phyloP scores from a whole-genome alignment of 2,329 filamentous ascomycete species.

The Botryotinia globosa region DNA sequence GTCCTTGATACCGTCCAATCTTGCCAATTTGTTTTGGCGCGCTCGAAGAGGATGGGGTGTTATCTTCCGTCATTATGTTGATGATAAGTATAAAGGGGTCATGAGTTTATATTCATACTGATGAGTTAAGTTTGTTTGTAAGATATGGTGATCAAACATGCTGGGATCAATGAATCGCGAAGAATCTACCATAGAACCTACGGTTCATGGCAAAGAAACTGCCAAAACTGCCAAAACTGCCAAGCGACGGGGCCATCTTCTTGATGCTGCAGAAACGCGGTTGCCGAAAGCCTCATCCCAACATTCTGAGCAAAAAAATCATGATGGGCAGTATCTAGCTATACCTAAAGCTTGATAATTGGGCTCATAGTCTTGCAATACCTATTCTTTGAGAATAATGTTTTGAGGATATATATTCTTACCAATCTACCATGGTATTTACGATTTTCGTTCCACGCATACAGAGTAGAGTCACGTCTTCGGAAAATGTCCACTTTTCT shows the following conservation, averaged over 20 bases:
- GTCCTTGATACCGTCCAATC: constrained; percentile 13
- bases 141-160: constrained; percentile 8
- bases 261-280: not conserved
- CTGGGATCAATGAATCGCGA: not conserved
- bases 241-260: constrained; percentile 1
- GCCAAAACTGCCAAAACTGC: not conserved
- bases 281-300: not conserved
- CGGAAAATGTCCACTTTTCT: constrained; percentile 5
- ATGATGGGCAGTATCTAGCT: not conserved
- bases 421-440: not conserved
- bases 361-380: not conserved
- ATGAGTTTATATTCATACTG: not conserved
- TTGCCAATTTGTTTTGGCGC: constrained; percentile 4
- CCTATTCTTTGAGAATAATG: not conserved
- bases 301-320: not conserved
- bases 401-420: not conserved
- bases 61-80: constrained; percentile 15
- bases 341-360: not conserved
- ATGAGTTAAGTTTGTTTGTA: not conserved
- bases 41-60: not conserved
- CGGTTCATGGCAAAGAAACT: not conserved
- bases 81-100: not conserved
- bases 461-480: not conserved
- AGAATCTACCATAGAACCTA: not conserved
- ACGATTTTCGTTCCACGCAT: not conserved